phyloP scores from a whole-genome alignment of 2,329 filamentous ascomycete genomes.

The Tolypocladium amazonense region DNA sequence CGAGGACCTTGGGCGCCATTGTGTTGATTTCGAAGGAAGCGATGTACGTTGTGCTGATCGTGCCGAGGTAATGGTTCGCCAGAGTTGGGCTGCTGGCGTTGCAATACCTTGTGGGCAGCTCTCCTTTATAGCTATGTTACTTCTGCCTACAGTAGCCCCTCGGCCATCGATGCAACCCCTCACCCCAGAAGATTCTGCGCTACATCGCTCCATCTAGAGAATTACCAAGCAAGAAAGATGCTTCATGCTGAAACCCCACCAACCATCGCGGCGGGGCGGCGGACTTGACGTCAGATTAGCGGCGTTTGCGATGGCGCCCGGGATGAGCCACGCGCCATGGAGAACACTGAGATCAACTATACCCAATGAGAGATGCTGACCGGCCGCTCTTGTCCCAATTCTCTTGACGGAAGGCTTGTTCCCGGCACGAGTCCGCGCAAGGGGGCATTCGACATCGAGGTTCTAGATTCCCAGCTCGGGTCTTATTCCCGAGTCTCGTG shows the following conservation, averaged over 20 bases:
- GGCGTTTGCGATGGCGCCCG: neutral
- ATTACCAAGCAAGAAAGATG: neutral
- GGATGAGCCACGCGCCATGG: neutral
- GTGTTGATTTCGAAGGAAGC: neutral
- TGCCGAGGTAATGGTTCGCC: neutral
- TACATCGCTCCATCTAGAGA: neutral
- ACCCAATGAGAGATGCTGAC: neutral
- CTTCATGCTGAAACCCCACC: neutral
- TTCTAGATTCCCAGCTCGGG: neutral
- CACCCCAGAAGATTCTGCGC: neutral
- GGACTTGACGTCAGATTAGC: neutral
- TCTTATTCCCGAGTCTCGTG: neutral
- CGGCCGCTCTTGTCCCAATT: neutral
- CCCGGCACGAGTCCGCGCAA: neutral
- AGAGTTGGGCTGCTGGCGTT: neutral
- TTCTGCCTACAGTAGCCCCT: neutral
- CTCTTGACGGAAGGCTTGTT: neutral
- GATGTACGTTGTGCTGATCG: neutral
- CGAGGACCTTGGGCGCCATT: slow-evolving; percentile 53
- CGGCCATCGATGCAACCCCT: neutral
- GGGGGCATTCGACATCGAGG: neutral
- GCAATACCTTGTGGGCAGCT: neutral
- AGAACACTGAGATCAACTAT: neutral
- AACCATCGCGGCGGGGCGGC: neutral
- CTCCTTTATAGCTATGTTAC: neutral